A percentile compares a stretch with the other conserved stretches of the same genome.
Conservation (phyloP, 768 basidiomycete species). For the Megacollybia marginata region DNA sequence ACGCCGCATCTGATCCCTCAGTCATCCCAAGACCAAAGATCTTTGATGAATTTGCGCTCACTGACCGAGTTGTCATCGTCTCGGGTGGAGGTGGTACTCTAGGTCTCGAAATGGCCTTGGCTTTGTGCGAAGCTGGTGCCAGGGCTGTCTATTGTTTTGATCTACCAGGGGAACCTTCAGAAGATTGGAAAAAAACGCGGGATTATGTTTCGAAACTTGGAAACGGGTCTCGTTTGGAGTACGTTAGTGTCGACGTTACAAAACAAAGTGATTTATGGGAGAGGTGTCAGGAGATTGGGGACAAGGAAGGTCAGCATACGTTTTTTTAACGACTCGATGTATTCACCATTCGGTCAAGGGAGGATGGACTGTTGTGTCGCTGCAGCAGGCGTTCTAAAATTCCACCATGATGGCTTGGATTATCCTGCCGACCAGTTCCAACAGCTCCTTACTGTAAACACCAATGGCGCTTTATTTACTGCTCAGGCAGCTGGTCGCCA, state of each 20-base stretch:
- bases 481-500: conserved; percentile 60
- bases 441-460: conserved; percentile 64
- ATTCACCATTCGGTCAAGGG: conserved; percentile 12
- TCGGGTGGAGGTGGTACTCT: conserved; percentile 63
- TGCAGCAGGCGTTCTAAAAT: conserved; percentile 65
- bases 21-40: conserved; percentile 38
- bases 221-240: conserved; percentile 43
- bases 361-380: conserved; percentile 74
- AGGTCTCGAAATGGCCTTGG: conserved; percentile 79
- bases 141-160: conserved; percentile 65
- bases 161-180: conserved; percentile 45
- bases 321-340: too few relatives aligned
- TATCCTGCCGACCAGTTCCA: conserved; percentile 60
- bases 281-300: conserved; percentile 48
- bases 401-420: conserved; percentile 53
- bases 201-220: conserved; percentile 44
- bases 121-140: conserved; percentile 67
- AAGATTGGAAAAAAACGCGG: conserved; percentile 49
- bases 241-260: conserved; percentile 57
- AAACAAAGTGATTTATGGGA: conserved; percentile 57
- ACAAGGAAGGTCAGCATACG: conserved; percentile 32
- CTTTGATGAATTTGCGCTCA: conserved; percentile 51
- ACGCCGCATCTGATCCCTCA: conserved; percentile 33
- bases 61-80: conserved; percentile 51
- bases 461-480: conserved; percentile 54